These are phyloP conservation scores for Colletotrichum scovillei DNA, from an alignment of 2,329 filamentous ascomycete species.

Conservation along the genomic window DNA sequence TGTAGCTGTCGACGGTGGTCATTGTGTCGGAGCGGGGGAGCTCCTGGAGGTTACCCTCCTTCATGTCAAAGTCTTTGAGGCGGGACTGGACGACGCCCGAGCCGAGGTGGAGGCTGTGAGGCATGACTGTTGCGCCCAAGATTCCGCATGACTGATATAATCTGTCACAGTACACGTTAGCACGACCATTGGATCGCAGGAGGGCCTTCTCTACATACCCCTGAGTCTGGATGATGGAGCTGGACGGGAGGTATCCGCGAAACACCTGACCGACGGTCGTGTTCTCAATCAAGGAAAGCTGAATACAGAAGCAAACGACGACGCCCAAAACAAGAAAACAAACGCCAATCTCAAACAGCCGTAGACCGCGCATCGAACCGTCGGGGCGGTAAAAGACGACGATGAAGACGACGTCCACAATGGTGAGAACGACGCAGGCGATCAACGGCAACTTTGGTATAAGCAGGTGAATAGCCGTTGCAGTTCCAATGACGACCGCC, in stretches of 20 bases:
- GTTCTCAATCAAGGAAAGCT: constrained; percentile 70
- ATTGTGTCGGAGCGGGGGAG: constrained; percentile 48
- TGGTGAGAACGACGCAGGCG: constrained; percentile 75
- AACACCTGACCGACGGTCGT: constrained; percentile 70
- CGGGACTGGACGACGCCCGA: constrained; percentile 77
- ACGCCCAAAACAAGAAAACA: constrained; percentile 73
- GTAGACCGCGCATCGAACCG: constrained; percentile 67
- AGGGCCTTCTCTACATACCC: constrained; percentile 51
- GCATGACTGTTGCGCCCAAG: constrained; percentile 82
- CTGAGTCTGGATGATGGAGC: constrained; percentile 65
- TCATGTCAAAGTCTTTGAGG: constrained; percentile 71
- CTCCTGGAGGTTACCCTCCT: constrained; percentile 55
- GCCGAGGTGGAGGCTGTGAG: constrained; percentile 75
- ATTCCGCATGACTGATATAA: constrained; percentile 81
- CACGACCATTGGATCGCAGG: constrained; percentile 32
- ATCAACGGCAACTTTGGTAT: constrained; percentile 73
- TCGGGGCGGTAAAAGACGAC: constrained; percentile 73
- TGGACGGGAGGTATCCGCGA: constrained; percentile 73
- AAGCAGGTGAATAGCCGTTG: constrained; percentile 75
- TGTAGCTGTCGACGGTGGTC: constrained; percentile 45
- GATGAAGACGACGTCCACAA: constrained; percentile 75
- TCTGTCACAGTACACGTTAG: constrained; percentile 18
- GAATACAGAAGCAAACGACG: constrained; percentile 76
- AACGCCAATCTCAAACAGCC: constrained; percentile 73
- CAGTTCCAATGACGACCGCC: constrained; percentile 78